A percentile compares a stretch with the other conserved stretches of the same genome.
Conservation (phyloP, 2,329 filamentous ascomycete species). For the Pseudocercospora eumusae region DNA sequence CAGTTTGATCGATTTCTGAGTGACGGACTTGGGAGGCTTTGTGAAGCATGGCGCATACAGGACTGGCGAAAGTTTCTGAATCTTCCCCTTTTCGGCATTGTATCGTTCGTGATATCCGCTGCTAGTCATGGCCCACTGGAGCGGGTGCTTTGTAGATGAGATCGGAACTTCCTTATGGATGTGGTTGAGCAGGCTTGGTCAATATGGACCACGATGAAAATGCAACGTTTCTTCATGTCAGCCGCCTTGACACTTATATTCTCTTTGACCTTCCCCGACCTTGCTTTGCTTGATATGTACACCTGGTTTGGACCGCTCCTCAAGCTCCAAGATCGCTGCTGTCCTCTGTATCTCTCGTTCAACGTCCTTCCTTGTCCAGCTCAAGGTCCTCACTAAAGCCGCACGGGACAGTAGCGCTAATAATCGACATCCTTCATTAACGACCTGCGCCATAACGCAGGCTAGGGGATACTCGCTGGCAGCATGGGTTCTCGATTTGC, state of each 20-base stretch:
- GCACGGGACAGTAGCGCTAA: too few species aligned
- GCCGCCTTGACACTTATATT: not conserved
- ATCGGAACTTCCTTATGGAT: not conserved
- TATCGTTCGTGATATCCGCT: constrained; percentile 10
- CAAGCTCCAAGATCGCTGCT: too few species aligned
- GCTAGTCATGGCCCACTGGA: constrained; percentile 9
- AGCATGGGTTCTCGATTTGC: too few species aligned
- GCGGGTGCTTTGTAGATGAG: constrained; percentile 7
- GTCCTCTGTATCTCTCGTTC: too few species aligned
- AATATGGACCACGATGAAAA: not conserved
- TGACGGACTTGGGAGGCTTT: not conserved
- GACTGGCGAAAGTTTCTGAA: constrained; percentile 7
- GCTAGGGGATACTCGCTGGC: too few species aligned
- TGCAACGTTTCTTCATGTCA: not conserved
- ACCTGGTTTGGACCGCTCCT: too few species aligned
- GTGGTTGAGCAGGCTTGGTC: not conserved
- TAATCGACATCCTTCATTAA: not conserved
- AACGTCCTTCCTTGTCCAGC: too few species aligned
- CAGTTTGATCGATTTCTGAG: constrained; percentile 62
- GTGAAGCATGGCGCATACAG: constrained; percentile 8
- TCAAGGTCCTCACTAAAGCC: too few species aligned
- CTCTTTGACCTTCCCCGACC: too few species aligned
- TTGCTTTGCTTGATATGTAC: too few species aligned
- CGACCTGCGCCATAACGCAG: too few species aligned
- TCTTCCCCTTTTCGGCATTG: not conserved